Evolutionary conservation across 306 rosid species (phyloP).

Genomic region (Prunus mongolica): DNA sequence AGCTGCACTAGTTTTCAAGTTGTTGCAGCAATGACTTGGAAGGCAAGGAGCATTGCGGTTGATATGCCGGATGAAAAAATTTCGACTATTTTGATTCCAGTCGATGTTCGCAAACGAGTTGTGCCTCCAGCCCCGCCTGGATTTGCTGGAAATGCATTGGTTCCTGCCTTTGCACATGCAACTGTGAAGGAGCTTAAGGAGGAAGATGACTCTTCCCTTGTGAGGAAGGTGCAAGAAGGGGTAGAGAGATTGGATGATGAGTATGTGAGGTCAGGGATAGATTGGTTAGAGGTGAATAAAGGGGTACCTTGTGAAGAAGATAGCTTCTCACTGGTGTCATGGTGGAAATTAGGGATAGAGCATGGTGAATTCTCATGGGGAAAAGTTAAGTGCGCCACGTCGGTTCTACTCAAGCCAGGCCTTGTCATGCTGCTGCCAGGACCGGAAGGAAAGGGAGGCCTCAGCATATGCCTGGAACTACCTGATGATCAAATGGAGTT

Average conservation of each 20-base stretch:
- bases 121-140: conserved; percentile 34
- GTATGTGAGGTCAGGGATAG: conserved; percentile 49
- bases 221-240: conserved; percentile 49
- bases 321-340: conserved; percentile 54
- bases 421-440: neutral
- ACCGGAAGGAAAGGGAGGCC: neutral
- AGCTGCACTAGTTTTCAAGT: conserved; percentile 40
- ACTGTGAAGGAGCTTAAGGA: conserved; percentile 36
- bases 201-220: conserved; percentile 23
- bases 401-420: neutral
- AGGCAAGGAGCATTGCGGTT: conserved; percentile 41
- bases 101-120: conserved; percentile 40
- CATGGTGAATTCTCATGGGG: conserved; percentile 10
- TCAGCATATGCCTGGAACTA: neutral
- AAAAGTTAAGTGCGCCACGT: neutral
- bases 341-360: conserved; percentile 53
- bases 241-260: conserved; percentile 48
- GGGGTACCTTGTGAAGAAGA: conserved; percentile 54
- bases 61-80: conserved; percentile 22
- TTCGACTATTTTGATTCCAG: conserved; percentile 44
- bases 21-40: conserved; percentile 50
- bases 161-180: conserved; percentile 52
- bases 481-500: neutral
- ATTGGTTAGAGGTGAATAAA: conserved; percentile 52
- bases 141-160: conserved; percentile 56